Base-by-base conservation (phyloP, 2,329 filamentous ascomycete genomes). In the Claviceps cyperi region DNA sequence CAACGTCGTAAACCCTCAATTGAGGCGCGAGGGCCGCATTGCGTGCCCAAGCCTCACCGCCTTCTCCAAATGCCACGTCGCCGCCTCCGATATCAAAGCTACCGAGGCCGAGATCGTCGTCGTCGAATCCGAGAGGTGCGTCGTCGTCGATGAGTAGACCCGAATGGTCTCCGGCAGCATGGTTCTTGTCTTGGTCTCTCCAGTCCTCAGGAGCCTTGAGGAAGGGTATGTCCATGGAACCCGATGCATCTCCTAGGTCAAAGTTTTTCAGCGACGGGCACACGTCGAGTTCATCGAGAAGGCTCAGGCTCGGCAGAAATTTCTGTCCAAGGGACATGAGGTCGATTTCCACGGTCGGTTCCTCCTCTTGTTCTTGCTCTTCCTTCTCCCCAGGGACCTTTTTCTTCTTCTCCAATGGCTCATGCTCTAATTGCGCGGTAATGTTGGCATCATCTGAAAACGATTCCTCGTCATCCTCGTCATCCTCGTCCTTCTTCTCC, bases 241-340 rank as follows among this genome's bases (percentile, higher is more conserved):
- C 86, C 24, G 85, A 86, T 3, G 87, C 81, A 63, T 94, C 84
- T 22, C 91, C 90, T 0, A 98, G 75, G 58, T 95, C 89, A 59
- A 97, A 94, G 15, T 82, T 88, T 67, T 96, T 97, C 56, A 98
- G 75, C 0, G 91, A 96, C 0, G 91, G 91, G 60, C 92, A 98
- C 15, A 98, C 84, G 62, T 97, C 90, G 60, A 96, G 84, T 55
- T 83, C 80, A 51, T 94, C 89, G 6, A 98, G 73, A 7, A 70
- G 72, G 51, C 76, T 70, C 8, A 97, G 73, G 58, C 94, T 82
- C 0, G 90, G 85, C 61, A 98, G 94, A 71, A 95, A 98, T 52
- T 81, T 85, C 24, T 77, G 73, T 5, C 83, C 86, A 1, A 98
- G 76, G 1, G 78, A 73, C 22, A 71, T 72, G 37, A 97, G 76